Base-by-base conservation (phyloP, 768 basidiomycete species). In the Termitomyces bulborhizus region DNA sequence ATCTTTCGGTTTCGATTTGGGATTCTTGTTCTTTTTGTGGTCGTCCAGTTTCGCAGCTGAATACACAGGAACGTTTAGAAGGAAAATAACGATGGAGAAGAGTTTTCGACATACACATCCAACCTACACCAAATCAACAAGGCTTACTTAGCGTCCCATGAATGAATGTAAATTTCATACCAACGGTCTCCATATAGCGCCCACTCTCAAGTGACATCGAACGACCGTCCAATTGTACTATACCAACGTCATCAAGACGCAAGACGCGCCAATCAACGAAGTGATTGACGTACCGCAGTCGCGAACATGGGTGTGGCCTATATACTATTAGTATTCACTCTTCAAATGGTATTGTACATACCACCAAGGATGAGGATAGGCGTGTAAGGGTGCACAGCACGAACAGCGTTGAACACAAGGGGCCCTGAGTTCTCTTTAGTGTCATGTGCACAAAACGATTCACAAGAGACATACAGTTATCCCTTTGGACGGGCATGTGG, bases 141-240 rank as follows among this genome's bases (percentile, higher is more conserved):
- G 16, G 1, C 34, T 34, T 13, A 13, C 34, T 41, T 44, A 3
- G 58, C 44, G 56, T 24, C 18, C 3, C 18, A 3, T 32, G 2
- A 11, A 32, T 36, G 16, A 21, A 16, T 7, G 26, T 26, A 2
- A 32, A 31, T 18, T n/a, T 27, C 79, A 15, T 49, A 87, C 90
- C 92, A 52, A 95, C 74, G 7, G 93, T 97, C 71, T 97, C 94
- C 86, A 96, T 89, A 66, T 95, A 96, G 24, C 91, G 76, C 16
- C 94, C 89, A 59, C 90, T 87, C 63, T 92, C 89, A 57, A 94
- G 66, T 1, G 86, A 76, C 75, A 93, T 90, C 0, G 86, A 85
- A 18, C 85, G 78, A 3, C 77, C 79, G 66, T 93, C 92, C 29
- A 84, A 71, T 67, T 85, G 84, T 24, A 80, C 82, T 84, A 66